Conservation (phyloP, 495 filamentous ascomycete species). For the Lasiosphaeriaceae sp. region DNA sequence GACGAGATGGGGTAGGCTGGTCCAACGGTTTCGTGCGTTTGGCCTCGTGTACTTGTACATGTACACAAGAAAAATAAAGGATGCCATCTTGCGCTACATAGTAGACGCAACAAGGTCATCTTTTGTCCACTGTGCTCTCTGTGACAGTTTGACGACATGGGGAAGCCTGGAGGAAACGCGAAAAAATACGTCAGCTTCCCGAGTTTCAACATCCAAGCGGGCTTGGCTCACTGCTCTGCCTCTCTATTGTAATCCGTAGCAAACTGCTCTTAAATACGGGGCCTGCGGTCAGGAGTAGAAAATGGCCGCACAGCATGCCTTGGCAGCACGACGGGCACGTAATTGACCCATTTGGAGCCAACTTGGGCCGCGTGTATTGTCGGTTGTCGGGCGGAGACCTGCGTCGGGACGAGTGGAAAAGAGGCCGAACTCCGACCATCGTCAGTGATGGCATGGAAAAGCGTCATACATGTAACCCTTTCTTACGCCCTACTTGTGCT, state of each 20-base stretch:
- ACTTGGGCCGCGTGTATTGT: neutral
- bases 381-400: neutral
- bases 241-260: neutral
- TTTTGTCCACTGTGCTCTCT: no score
- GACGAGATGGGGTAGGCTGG: neutral
- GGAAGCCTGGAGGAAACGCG: neutral
- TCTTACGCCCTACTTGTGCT: neutral
- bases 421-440: neutral
- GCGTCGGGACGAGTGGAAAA: neutral
- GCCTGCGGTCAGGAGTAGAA: neutral
- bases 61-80: no score
- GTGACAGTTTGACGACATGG: no score
- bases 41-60: no score
- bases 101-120: no score
- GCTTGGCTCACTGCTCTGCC: neutral
- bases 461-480: slow-evolving; percentile 14
- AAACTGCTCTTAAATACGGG: no score
- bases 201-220: neutral
- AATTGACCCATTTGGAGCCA: slow-evolving; percentile 1
- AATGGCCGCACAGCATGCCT: neutral
- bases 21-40: no score
- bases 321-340: slow-evolving; percentile 3
- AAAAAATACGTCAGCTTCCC: neutral
- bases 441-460: slow-evolving; percentile 3
- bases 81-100: no score